Conservation (phyloP, 164 flowering plant species). For the Tinospora cordifolia region DNA sequence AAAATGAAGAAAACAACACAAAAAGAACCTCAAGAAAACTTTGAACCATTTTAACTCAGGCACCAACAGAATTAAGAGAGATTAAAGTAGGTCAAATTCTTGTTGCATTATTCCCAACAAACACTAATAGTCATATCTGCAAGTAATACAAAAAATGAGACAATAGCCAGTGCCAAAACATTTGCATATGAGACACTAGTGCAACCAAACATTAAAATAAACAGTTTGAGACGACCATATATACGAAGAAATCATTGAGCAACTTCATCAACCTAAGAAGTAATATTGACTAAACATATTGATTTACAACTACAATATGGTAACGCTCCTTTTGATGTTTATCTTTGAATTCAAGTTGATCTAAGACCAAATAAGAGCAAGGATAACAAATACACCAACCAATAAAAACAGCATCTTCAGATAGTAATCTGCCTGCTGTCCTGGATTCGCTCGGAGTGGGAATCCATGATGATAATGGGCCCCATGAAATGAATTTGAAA, state of each 20-base stretch:
- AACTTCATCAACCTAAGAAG: neutral
- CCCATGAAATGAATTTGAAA: slow-evolving; percentile 39
- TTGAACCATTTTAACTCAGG: too few relatives aligned
- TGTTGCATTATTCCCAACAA: too few relatives aligned
- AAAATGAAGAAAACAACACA: too few relatives aligned
- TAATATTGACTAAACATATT: neutral
- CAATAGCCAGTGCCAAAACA: too few relatives aligned
- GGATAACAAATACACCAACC: slow-evolving; percentile 38
- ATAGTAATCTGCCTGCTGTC: slow-evolving; percentile 38
- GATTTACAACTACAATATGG: slow-evolving; percentile 11
- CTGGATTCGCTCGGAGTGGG: slow-evolving; percentile 24
- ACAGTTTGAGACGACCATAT: neutral
- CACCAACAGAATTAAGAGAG: too few relatives aligned
- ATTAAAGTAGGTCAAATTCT: too few relatives aligned
- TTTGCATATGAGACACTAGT: neutral
- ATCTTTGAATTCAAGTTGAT: slow-evolving; percentile 2
- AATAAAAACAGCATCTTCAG: slow-evolving; percentile 42
- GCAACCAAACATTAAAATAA: neutral
- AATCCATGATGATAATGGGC: slow-evolving; percentile 35
- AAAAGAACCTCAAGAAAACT: too few relatives aligned
- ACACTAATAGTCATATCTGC: too few relatives aligned
- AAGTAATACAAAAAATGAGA: too few relatives aligned
- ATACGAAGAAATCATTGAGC: neutral
- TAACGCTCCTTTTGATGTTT: slow-evolving; percentile 2
- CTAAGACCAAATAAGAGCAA: slow-evolving; percentile 44